Evolutionary conservation across 495 filamentous ascomycete species (phyloP).

Genomic region (Darksidea phi): DNA sequence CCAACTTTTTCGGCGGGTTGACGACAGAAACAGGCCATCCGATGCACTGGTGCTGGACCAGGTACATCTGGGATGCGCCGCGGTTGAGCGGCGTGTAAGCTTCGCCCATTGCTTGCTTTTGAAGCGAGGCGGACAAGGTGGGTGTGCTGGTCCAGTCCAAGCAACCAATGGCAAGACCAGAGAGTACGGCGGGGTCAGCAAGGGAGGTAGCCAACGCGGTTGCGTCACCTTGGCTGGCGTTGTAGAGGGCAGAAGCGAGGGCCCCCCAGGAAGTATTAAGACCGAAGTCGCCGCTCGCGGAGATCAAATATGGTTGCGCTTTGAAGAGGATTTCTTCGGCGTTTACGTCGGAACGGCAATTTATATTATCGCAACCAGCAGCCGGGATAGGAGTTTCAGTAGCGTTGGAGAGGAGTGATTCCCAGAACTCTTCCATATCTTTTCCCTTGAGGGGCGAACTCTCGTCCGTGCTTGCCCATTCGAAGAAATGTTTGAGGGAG

Average conservation of each 20-base stretch:
- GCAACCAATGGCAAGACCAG: conserved; percentile 41
- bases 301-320: background rate
- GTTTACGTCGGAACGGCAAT: conserved; percentile 32
- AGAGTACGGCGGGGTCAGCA: conserved; percentile 33
- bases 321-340: conserved; percentile 24
- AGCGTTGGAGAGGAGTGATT: conserved; percentile 34
- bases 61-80: conserved; percentile 5
- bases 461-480: conserved; percentile 38
- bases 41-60: conserved; percentile 3
- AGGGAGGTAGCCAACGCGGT: conserved; percentile 36
- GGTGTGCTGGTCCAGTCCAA: conserved; percentile 43
- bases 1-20: conserved; percentile 21
- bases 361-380: conserved; percentile 37
- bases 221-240: conserved; percentile 40
- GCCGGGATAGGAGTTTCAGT: conserved; percentile 41
- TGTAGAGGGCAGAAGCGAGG: conserved; percentile 32
- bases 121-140: conserved; percentile 5
- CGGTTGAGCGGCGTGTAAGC: conserved; percentile 1
- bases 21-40: conserved; percentile 8
- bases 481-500: conserved; percentile 43
- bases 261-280: conserved; percentile 27
- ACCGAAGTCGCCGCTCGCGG: background rate
- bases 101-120: conserved; percentile 5
- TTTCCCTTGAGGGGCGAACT: conserved; percentile 37
- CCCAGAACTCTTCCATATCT: conserved; percentile 39